Evolutionary conservation across 768 basidiomycete species (phyloP).

Genomic region (Candolleomyces eurysporus): DNA sequence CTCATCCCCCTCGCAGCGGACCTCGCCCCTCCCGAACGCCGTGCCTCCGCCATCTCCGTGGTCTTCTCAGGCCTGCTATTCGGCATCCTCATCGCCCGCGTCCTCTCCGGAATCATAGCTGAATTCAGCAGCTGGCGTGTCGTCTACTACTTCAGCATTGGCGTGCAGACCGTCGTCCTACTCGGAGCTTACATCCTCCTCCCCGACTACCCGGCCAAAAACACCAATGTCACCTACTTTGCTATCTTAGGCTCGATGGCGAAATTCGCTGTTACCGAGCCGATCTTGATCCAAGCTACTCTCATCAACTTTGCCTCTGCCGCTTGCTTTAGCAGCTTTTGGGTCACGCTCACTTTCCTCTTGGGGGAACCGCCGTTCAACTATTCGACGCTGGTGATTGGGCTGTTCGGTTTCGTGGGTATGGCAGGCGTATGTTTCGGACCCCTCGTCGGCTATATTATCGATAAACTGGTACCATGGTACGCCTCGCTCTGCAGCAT

Average conservation of each 20-base stretch:
- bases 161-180: conserved; percentile 60
- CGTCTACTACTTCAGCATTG: conserved; percentile 77
- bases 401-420: conserved; percentile 76
- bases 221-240: conserved; percentile 59
- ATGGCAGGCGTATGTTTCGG: conserved; percentile 70
- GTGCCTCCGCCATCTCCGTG: conserved; percentile 75
- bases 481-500: conserved; percentile 64
- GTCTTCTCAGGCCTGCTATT: conserved; percentile 67
- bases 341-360: conserved; percentile 81
- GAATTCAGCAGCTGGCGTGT: conserved; percentile 71
- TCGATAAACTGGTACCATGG: conserved; percentile 79
- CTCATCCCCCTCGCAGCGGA: conserved; percentile 80
- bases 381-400: conserved; percentile 71
- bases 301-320: conserved; percentile 64
- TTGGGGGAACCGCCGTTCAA: conserved; percentile 74
- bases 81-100: conserved; percentile 72
- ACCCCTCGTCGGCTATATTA: conserved; percentile 65
- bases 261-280: conserved; percentile 74
- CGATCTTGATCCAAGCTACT: conserved; percentile 66
- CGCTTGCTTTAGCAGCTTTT: conserved; percentile 57
- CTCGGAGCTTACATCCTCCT: conserved; percentile 58
- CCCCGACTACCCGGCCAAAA: conserved; percentile 83
- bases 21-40: conserved; percentile 72
- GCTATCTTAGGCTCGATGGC: conserved; percentile 77
- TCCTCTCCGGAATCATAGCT: conserved; percentile 72